A percentile compares a stretch with the other conserved stretches of the same genome.
Conservation (phyloP, 257 asterid genomes). For the Nicotiana otophora region DNA sequence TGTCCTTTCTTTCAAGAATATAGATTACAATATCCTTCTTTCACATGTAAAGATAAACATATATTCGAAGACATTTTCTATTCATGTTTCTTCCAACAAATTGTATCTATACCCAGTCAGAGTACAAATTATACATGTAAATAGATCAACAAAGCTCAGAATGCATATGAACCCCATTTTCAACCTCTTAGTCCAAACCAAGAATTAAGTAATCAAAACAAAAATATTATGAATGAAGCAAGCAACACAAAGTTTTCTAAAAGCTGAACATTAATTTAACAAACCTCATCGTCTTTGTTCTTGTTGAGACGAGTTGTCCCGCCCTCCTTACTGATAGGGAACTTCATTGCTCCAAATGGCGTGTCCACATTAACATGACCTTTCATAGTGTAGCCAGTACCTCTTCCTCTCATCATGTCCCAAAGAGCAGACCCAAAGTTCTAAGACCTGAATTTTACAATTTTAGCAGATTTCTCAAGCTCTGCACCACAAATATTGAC, state of each 20-base stretch:
- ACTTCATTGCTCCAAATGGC: conserved; percentile 88
- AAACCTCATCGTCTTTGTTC: conserved; percentile 69
- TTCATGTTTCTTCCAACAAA: background rate
- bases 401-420: conserved; percentile 95
- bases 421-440: conserved; percentile 96
- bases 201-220: background rate
- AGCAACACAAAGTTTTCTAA: background rate
- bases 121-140: background rate
- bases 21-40: background rate
- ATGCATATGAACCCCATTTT: background rate
- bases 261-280: background rate
- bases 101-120: background rate
- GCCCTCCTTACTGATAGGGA: conserved; percentile 85
- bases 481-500: conserved; percentile 75
- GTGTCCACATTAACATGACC: conserved; percentile 76
- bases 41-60: background rate
- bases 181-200: background rate
- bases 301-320: conserved; percentile 86
- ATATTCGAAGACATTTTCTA: background rate
- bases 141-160: background rate
- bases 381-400: conserved; percentile 83
- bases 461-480: conserved; percentile 43
- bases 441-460: conserved; percentile 90
- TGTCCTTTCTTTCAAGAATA: too few relatives aligned
- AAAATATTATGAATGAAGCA: background rate